Conservation (phyloP, 2,329 filamentous ascomycete genomes). For the Microsporum audouinii region DNA sequence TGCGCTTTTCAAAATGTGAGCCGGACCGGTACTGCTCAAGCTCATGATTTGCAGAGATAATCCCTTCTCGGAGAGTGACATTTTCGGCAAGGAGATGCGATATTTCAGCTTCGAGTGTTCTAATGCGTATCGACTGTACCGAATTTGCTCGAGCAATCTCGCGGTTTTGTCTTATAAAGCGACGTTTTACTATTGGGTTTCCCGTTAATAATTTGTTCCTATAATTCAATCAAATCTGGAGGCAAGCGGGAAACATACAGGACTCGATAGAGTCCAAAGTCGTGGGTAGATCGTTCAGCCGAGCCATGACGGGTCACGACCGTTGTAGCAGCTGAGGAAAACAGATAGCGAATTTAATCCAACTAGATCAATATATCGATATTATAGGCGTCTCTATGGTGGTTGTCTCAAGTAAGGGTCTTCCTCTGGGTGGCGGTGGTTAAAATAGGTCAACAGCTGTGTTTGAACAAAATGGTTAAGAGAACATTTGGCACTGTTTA, state of each 20-base stretch:
- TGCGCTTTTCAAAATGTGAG: constrained; percentile 35
- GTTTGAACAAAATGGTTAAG: not conserved
- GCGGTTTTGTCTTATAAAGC: constrained; percentile 55
- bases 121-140: constrained; percentile 52
- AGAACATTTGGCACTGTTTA: constrained; percentile 7
- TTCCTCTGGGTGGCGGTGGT: not conserved
- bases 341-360: not conserved
- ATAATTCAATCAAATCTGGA: not conserved
- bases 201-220: not conserved
- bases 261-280: constrained; percentile 38
- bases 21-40: constrained; percentile 39
- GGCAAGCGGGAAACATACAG: constrained; percentile 26
- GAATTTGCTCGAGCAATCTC: constrained; percentile 55
- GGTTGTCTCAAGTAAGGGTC: not conserved
- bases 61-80: constrained; percentile 46
- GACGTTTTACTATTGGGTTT: constrained; percentile 44
- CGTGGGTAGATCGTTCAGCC: constrained; percentile 38
- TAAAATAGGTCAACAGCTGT: not conserved
- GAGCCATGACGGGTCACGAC: constrained; percentile 31
- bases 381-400: not conserved
- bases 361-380: not conserved
- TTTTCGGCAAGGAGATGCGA: constrained; percentile 51
- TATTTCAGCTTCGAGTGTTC: constrained; percentile 51
- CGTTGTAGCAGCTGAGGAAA: not conserved
- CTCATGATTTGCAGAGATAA: constrained; percentile 46